Conservation (phyloP, 2,329 filamentous ascomycete species). For the Achaetomium macrosporum region DNA sequence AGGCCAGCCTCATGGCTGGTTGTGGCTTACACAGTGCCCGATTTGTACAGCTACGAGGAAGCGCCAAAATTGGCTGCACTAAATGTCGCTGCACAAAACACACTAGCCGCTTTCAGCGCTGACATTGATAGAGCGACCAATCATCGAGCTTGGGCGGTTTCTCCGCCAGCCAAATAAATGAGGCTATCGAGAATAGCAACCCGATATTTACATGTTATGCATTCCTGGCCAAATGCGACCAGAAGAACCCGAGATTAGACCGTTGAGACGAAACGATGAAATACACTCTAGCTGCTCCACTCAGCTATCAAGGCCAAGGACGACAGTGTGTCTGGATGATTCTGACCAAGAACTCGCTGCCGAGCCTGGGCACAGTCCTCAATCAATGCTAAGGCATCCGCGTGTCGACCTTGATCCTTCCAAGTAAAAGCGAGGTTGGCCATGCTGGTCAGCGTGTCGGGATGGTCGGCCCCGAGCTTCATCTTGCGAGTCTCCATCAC, state of each 20-base stretch:
- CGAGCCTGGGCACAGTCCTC: constrained; percentile 13
- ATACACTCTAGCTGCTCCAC: constrained; percentile 4
- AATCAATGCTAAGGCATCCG: constrained; percentile 13
- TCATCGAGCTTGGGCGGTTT: no score
- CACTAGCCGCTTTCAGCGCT: neutral
- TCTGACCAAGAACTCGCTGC: constrained; percentile 15
- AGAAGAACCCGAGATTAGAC: no score
- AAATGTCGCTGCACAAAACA: neutral
- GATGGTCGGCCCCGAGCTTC: constrained; percentile 1
- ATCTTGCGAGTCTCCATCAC: neutral
- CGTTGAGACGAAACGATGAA: neutral
- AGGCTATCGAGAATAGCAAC: no score
- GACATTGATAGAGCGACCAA: neutral
- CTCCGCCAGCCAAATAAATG: no score
- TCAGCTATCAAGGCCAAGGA: constrained; percentile 6
- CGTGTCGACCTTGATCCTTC: constrained; percentile 14
- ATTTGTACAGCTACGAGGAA: no score
- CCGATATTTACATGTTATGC: no score
- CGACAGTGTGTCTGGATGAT: constrained; percentile 13
- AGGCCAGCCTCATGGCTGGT: no score
- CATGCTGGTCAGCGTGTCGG: constrained; percentile 1
- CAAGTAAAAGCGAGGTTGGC: constrained; percentile 14
- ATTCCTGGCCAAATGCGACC: no score
- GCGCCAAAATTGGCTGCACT: neutral
- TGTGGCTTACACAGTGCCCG: no score